phyloP scores from a whole-genome alignment of 768 basidiomycete genomes.

The Pulveroboletus sp. region DNA sequence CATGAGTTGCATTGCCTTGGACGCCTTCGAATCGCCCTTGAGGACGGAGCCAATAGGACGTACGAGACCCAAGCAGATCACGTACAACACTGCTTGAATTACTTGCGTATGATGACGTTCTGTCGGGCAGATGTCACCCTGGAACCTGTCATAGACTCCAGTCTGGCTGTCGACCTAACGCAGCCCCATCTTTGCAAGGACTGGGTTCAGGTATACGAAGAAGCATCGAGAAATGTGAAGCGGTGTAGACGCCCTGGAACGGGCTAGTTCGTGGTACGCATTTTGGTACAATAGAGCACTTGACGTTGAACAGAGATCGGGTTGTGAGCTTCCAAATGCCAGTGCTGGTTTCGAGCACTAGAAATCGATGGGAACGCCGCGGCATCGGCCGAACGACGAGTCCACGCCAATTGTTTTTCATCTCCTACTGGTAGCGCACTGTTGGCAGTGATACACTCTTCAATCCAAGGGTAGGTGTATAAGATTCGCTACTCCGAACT shows the following conservation, averaged over 20 bases:
- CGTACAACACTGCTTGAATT: conserved; percentile 46
- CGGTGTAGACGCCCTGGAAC: conserved; percentile 5
- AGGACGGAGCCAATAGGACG: conserved; percentile 11
- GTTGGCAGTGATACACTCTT: no score
- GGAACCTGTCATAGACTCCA: conserved; percentile 34
- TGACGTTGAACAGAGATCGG: background rate
- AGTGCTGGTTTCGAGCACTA: no score
- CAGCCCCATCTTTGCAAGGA: conserved; percentile 24
- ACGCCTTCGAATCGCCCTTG: conserved; percentile 24
- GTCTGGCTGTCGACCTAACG: conserved; percentile 17
- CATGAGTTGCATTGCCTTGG: conserved; percentile 38
- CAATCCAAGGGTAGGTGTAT: no score
- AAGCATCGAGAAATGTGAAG: conserved; percentile 14
- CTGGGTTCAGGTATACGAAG: conserved; percentile 26
- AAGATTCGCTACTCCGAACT: no score
- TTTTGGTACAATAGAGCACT: background rate
- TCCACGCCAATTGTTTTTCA: no score
- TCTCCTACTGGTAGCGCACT: no score
- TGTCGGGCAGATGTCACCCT: conserved; percentile 48
- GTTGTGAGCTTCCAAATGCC: no score
- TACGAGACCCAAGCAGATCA: conserved; percentile 20
- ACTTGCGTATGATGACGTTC: conserved; percentile 42
- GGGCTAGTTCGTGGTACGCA: background rate
- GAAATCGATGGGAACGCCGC: no score
- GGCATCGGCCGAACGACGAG: no score